Conservation (phyloP, 148 eudicot genomes). For the Camellia sinensis region DNA sequence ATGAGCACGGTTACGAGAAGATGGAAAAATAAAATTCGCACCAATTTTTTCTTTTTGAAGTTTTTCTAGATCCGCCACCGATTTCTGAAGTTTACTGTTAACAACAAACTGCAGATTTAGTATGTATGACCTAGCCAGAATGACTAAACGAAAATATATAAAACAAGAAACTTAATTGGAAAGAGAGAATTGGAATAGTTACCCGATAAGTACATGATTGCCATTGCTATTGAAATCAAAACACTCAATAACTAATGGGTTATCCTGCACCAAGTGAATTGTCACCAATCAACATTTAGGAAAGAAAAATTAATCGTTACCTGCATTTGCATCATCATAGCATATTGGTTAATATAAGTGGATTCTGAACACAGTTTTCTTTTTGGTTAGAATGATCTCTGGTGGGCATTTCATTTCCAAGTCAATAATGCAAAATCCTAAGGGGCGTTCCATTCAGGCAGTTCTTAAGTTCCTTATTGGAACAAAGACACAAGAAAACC, state of each 20-base stretch:
- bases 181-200: slow-evolving; percentile 13
- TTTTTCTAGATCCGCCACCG: slow-evolving; percentile 62
- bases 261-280: slow-evolving; percentile 49
- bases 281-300: not conserved
- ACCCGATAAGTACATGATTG: slow-evolving; percentile 80
- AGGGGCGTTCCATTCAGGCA: not conserved
- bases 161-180: not conserved
- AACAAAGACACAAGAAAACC: not conserved
- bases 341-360: not conserved
- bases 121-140: not conserved
- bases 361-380: not conserved
- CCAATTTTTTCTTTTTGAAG: slow-evolving; percentile 52
- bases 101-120: slow-evolving; percentile 13
- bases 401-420: not conserved
- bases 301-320: not conserved
- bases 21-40: slow-evolving; percentile 53
- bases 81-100: slow-evolving; percentile 74
- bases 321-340: not conserved
- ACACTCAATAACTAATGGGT: slow-evolving; percentile 81
- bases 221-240: slow-evolving; percentile 82
- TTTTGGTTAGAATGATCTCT: not conserved
- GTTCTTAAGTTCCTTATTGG: not conserved
- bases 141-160: slow-evolving; percentile 2
- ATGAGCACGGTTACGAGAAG: slow-evolving; percentile 45
- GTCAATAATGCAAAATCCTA: not conserved